Percentiles rank a stretch among this genome's conserved stretches.
phyloP scores from a whole-genome alignment of 2,329 filamentous ascomycete species.

The Sporothrix phasma region DNA sequence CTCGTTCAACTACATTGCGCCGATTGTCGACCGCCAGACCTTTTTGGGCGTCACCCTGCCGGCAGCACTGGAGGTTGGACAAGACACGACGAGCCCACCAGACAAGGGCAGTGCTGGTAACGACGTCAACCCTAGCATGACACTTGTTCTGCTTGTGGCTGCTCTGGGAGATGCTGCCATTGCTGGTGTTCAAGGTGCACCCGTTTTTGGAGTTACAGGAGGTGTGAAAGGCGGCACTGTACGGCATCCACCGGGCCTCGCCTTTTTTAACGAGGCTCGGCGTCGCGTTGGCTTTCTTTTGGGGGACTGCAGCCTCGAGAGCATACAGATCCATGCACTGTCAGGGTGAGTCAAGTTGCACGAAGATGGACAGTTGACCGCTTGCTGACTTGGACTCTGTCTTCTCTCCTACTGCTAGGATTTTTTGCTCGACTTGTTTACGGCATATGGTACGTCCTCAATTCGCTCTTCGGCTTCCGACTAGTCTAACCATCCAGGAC shows the following conservation, averaged over 20 bases:
- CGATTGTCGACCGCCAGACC: conserved; percentile 46
- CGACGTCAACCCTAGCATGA: conserved; percentile 38
- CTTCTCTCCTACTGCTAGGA: conserved; percentile 24
- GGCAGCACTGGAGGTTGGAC: conserved; percentile 28
- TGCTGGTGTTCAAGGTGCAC: conserved; percentile 37
- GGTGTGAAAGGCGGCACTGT: conserved; percentile 43
- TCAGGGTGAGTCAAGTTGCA: conserved; percentile 34
- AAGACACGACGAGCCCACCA: background rate
- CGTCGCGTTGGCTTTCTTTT: conserved; percentile 48
- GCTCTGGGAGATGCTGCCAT: conserved; percentile 49
- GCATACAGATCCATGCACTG: conserved; percentile 48
- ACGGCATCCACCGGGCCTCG: conserved; percentile 44
- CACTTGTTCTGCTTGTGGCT: conserved; percentile 47
- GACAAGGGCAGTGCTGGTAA: conserved; percentile 32
- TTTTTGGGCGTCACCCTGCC: conserved; percentile 41
- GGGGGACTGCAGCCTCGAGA: conserved; percentile 46
- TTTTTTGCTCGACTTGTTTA: conserved; percentile 45
- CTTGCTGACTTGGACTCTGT: background rate
- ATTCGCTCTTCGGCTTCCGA: background rate
- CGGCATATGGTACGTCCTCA: conserved; percentile 34
- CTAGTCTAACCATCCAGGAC: conserved; percentile 32
- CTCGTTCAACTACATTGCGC: conserved; percentile 48
- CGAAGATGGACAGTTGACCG: background rate
- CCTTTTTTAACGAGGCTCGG: conserved; percentile 53
- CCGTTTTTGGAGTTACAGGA: conserved; percentile 38